Percentiles rank a stretch among this genome's conserved stretches.
phyloP scores from a whole-genome alignment of 768 basidiomycete genomes.

The Rhodosporidiobolus odoratus region DNA sequence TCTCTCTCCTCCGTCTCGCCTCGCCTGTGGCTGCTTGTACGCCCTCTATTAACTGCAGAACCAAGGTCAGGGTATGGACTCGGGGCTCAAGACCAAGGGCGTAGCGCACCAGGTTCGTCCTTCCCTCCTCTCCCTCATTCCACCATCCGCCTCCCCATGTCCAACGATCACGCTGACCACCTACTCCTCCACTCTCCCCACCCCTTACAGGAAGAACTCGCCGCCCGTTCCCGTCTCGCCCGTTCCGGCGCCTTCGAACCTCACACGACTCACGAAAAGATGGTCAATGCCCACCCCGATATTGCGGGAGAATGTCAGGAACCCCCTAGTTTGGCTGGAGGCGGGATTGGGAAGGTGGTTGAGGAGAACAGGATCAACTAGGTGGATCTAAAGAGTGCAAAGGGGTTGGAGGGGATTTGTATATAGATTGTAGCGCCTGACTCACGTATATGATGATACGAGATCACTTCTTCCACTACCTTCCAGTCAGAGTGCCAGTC shows the following conservation, averaged over 20 bases:
- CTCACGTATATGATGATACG: too few species aligned
- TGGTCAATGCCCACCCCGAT: slow-evolving; percentile 11
- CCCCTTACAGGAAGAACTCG: slow-evolving; percentile 5
- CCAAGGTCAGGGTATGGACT: slow-evolving; percentile 10
- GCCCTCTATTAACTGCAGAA: too few species aligned
- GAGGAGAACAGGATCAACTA: background rate
- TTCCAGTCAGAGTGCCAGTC: too few species aligned
- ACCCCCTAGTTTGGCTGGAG: background rate
- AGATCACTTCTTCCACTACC: too few species aligned
- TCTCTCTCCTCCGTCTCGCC: background rate
- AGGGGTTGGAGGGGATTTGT: too few species aligned
- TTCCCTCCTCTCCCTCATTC: background rate
- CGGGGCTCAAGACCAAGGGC: slow-evolving; percentile 11
- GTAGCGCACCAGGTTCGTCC: slow-evolving; percentile 9
- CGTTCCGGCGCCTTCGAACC: slow-evolving; percentile 20
- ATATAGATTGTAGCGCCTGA: too few species aligned
- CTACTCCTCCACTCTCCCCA: background rate
- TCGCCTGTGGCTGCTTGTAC: background rate
- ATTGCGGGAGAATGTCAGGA: background rate
- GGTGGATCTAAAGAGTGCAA: too few species aligned
- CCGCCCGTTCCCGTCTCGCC: slow-evolving; percentile 17
- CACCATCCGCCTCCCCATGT: background rate
- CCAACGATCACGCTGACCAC: background rate
- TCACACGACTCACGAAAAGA: slow-evolving; percentile 11
- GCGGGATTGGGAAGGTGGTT: background rate